Evolutionary conservation across 257 asterid species (phyloP), one percentile per base, ranked within the genome.

Genomic region (Solanum etuberosum): DNA sequence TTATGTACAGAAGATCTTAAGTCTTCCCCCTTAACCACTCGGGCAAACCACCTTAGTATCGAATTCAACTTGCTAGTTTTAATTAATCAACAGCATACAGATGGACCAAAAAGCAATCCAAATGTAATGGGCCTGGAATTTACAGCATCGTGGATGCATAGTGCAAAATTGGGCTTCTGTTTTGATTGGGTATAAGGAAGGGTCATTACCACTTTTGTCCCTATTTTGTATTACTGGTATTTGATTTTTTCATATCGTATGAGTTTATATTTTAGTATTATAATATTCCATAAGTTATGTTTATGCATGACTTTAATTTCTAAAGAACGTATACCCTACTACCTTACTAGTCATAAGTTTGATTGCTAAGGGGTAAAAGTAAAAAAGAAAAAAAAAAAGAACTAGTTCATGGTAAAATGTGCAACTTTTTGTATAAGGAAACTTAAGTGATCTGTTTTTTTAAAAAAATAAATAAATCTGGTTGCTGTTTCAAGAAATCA

Each of bases 11-110:
- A 89, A 89, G 91, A 87, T 87, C 91, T 89, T 87, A 89, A 87
- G 91, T 89, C 91, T 89, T 89, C 89, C 89, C 93, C 91, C 94
- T 91, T 92, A 92, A 92, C 91, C 93, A 12, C 93, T 91, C 93
- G 92, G 93, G 93, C 93, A 90, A 92, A 90, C 94, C 92, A 90
- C 89, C 91, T 70, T 1, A 18, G 0, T 32, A 6, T 0, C 2
- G 0, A 15, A 31, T 3, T 3, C 0, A 6, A 1, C 0, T 68
- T 31, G 12, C 35, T 65, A 27, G 13, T 13, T 25, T 5, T 65
- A 6, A 18, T 18, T 57, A 7, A 20, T 0, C 2, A 7, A 27
- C 21, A 67, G 35, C 73, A 67, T 67, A 11, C 9, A 6, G 1
- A 54, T 1, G 18, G 63, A 7, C 63, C 9, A 54, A 54, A 18